A percentile compares a stretch with the other conserved stretches of the same genome.
These are phyloP conservation scores for Penicillium dipodomyicola DNA, from an alignment of 495 filamentous ascomycete genomes.

Conservation along the genomic window DNA sequence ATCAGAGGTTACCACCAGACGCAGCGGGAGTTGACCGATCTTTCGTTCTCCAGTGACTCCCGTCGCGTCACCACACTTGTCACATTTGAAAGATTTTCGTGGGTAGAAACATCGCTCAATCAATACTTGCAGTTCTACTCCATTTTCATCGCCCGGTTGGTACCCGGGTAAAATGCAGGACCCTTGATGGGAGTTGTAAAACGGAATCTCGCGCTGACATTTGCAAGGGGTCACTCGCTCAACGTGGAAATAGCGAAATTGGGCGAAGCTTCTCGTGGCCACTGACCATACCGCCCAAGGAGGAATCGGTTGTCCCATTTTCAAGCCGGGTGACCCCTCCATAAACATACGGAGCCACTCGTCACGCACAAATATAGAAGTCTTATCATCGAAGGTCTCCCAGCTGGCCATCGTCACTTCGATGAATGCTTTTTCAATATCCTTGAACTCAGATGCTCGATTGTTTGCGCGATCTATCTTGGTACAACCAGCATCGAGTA, in stretches of 20 bases:
- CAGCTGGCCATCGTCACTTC: slow-evolving; percentile 35
- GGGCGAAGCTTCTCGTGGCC: slow-evolving; percentile 26
- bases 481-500: slow-evolving; percentile 42
- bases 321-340: slow-evolving; percentile 1
- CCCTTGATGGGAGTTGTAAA: slow-evolving; percentile 2
- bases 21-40: slow-evolving; percentile 30
- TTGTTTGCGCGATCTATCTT: slow-evolving; percentile 28
- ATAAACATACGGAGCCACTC: slow-evolving; percentile 19
- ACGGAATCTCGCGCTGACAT: background rate
- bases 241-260: slow-evolving; percentile 25
- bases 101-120: slow-evolving; percentile 15
- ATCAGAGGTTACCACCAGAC: slow-evolving; percentile 28
- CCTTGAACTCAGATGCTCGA: slow-evolving; percentile 16
- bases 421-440: slow-evolving; percentile 33
- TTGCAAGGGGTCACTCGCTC: slow-evolving; percentile 11
- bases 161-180: slow-evolving; percentile 12
- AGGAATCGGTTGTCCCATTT: slow-evolving; percentile 10
- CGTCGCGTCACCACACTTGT: slow-evolving; percentile 3
- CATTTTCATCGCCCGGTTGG: slow-evolving; percentile 2
- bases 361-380: slow-evolving; percentile 22
- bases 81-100: slow-evolving; percentile 8
- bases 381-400: slow-evolving; percentile 24
- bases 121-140: slow-evolving; percentile 19
- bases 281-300: slow-evolving; percentile 24
- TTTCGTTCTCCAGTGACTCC: slow-evolving; percentile 1